Evolutionary conservation across 192 early-diverging fungal genomes (phyloP).

Genomic region (Podochytrium sp.): DNA sequence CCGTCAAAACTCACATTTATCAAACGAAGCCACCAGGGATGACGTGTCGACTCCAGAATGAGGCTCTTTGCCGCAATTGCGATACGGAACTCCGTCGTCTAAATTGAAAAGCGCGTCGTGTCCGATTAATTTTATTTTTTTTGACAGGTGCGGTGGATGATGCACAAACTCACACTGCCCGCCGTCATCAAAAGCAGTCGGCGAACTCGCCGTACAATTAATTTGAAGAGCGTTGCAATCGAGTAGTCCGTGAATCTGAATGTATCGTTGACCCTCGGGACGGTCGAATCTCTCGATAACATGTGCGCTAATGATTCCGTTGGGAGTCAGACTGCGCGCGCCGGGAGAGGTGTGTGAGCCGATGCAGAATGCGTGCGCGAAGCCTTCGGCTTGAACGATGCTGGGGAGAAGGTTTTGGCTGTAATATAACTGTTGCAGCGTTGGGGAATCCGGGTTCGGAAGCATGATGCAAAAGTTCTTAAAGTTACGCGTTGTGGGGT

Average conservation of each 20-base stretch:
- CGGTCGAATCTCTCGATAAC: constrained; percentile 11
- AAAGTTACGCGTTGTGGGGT: background rate
- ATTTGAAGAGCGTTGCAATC: constrained; percentile 34
- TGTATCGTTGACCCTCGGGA: constrained; percentile 13
- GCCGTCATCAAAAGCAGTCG: constrained; percentile 36
- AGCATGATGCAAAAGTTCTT: constrained; percentile 43
- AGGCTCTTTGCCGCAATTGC: constrained; percentile 44
- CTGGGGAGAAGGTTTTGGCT: constrained; percentile 9
- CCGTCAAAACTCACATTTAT: constrained; percentile 21
- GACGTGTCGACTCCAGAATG: constrained; percentile 33
- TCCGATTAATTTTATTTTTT: too few relatives aligned
- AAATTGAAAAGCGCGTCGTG: background rate
- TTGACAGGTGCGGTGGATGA: too few relatives aligned
- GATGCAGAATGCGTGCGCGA: constrained; percentile 36
- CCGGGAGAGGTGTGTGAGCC: constrained; percentile 30
- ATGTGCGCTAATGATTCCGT: constrained; percentile 28
- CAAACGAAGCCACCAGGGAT: background rate
- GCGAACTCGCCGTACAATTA: constrained; percentile 18
- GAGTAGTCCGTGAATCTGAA: constrained; percentile 32
- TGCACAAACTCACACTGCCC: constrained; percentile 35
- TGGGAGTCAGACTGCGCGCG: constrained; percentile 13
- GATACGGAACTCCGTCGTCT: constrained; percentile 33
- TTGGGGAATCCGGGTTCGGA: constrained; percentile 28
- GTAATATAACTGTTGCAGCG: constrained; percentile 31
- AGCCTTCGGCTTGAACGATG: constrained; percentile 43